phyloP scores from a whole-genome alignment of 2,329 filamentous ascomycete genomes.

The Diaporthe sp. region DNA sequence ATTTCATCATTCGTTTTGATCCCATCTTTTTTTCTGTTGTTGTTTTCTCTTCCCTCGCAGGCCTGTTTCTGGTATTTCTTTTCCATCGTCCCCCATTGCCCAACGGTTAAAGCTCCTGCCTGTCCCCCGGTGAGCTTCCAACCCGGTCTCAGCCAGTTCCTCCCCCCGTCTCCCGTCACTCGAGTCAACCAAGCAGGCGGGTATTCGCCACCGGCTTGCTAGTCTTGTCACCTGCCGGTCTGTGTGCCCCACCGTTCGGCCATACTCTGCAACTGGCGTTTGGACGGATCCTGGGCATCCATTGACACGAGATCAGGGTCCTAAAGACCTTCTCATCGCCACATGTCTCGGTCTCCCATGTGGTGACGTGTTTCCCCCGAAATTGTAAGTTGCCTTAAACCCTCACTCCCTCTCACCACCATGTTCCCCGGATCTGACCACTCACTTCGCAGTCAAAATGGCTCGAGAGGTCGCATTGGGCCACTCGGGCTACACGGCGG shows the following conservation, averaged over 20 bases:
- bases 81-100: constrained; percentile 11
- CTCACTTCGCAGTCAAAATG: constrained; percentile 32
- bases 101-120: constrained; percentile 17
- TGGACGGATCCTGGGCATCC: constrained; percentile 38
- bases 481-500: constrained; percentile 47
- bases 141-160: constrained; percentile 35
- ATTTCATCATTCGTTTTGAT: constrained; percentile 41
- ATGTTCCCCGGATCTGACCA: constrained; percentile 17
- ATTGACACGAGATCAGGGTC: constrained; percentile 43
- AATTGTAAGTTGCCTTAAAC: constrained; percentile 36
- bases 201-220: constrained; percentile 42
- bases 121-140: constrained; percentile 37
- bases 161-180: constrained; percentile 24
- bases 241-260: constrained; percentile 43
- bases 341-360: constrained; percentile 41
- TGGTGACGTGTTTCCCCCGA: constrained; percentile 39
- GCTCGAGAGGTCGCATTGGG: constrained; percentile 36
- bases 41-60: constrained; percentile 32
- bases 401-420: background rate
- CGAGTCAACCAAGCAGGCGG: constrained; percentile 35
- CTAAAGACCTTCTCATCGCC: constrained; percentile 41
- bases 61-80: constrained; percentile 30
- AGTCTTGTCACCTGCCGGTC: constrained; percentile 41
- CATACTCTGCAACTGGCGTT: constrained; percentile 40
- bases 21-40: constrained; percentile 35